Base-by-base conservation (phyloP, 805 yeast genomes). In the Tetrapisispora arboricola region DNA sequence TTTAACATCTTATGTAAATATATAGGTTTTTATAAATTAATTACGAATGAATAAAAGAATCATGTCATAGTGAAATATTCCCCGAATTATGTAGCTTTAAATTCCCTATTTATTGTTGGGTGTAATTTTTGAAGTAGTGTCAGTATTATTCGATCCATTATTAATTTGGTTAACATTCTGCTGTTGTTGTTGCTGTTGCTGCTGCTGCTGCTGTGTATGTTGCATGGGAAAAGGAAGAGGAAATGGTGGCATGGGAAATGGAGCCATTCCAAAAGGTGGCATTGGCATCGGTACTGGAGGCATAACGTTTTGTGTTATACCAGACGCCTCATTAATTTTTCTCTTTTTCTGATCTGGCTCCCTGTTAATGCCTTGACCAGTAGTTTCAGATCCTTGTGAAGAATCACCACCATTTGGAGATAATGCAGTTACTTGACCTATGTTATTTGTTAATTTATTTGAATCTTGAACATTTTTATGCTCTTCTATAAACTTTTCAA, bases 401-500 rank as follows among this genome's bases (percentile, higher is more conserved):
- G 33, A 4, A 17, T 17, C 18, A 5, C 47, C 51, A 18, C 44
- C 32, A 12, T 43, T 47, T 29, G 20, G 36, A 20, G n/a, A n/a
- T n/a, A n/a, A n/a, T n/a, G n/a, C n/a, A n/a, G n/a, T n/a, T n/a
- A n/a, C n/a, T n/a, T n/a, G n/a, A n/a, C n/a, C n/a, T n/a, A n/a
- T n/a, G n/a, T 25, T 38, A 9, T 37, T 38, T 42, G 35, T 17
- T 46, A 50, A 31, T 9, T 32, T 36, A 41, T 35, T 15, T 47
- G 51, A 15, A 44, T 47, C 45, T 42, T 46, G 49, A 45, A 44
- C 34, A 27, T 50, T 50, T 45, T 50, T 44, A 32, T 62, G 65
- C 18, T 51, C 61, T 41, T 68, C 67, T 6, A 76, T 46, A 44
- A 69, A 84, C 27, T 68, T 67, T 24, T 72, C 63, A 16, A 88